phyloP scores from a whole-genome alignment of 1,139 yeast species.

The Suhomyces choctaworum region DNA sequence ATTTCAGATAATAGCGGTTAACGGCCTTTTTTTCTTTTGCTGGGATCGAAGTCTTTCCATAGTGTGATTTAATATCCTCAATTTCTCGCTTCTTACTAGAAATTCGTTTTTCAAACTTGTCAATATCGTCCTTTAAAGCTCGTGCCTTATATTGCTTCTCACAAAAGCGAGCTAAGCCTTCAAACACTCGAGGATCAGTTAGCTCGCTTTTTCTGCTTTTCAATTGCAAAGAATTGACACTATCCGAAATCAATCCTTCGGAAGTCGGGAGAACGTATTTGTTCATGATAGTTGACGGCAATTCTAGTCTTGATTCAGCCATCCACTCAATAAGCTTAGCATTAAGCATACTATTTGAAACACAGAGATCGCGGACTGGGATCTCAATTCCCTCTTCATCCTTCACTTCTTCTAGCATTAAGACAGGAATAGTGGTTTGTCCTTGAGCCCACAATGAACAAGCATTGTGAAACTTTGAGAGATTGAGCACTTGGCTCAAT shows the following conservation, averaged over 20 bases:
- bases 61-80: slow-evolving; percentile 47
- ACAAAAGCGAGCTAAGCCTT: slow-evolving; percentile 72
- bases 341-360: slow-evolving; percentile 33
- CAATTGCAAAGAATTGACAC: not conserved
- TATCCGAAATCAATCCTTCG: not conserved
- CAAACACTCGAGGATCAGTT: slow-evolving; percentile 36
- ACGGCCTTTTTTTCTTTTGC: slow-evolving; percentile 51
- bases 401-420: slow-evolving; percentile 39
- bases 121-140: slow-evolving; percentile 45
- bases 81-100: slow-evolving; percentile 44
- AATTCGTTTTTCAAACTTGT: slow-evolving; percentile 40
- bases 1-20: slow-evolving; percentile 48
- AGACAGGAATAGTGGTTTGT: slow-evolving; percentile 54
- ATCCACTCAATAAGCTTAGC: slow-evolving; percentile 72
- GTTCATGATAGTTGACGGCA: slow-evolving; percentile 57
- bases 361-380: slow-evolving; percentile 23
- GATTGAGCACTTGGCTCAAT: slow-evolving; percentile 17
- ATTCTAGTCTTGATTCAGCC: slow-evolving; percentile 66
- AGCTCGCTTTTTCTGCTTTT: not conserved
- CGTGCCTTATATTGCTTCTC: slow-evolving; percentile 59
- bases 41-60: slow-evolving; percentile 38
- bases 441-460: slow-evolving; percentile 60
- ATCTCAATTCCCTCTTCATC: slow-evolving; percentile 20
- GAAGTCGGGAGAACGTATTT: slow-evolving; percentile 53
- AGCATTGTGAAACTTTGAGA: slow-evolving; percentile 53